Base-by-base conservation (phyloP, 257 asterid species). In the Gentiana straminea region DNA sequence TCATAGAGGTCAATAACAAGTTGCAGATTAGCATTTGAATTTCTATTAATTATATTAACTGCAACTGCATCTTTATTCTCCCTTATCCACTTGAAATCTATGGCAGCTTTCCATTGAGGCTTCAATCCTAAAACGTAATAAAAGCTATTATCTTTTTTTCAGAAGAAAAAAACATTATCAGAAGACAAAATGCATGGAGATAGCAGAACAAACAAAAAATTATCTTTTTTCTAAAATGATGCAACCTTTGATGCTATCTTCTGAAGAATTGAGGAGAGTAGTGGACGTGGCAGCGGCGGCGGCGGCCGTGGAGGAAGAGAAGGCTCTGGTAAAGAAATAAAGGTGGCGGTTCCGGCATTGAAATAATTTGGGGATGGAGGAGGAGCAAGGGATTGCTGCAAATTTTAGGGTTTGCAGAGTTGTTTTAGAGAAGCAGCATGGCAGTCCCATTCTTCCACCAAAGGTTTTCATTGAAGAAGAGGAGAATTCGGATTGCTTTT, bases 61-160 rank as follows among this genome's bases (percentile, higher is more conserved):
- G 95, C 94, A 65, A 80, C 89, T 0, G 72, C 92, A 52, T 88
- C 97, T 74, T 80, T 80, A 69, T 83, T 83, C 13, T 92, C 99
- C 80, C 94, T 78, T 57, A 92, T 83, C 94, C 94, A 83, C 82
- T 92, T 88, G 69, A 83, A 92, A 72, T 88, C 97, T 54, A 92
- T 78, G 8, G 95, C 79, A 1, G 97, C 98, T 76, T 76, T 91
- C 97, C 97, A 91, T 55, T 84, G 95, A 54, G 79, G 81, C 84
- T 81, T 82, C 71, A 49, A 70, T 68, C 8, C 90, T 87, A 66
- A 60, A 62, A 73, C 15, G 58, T 74, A 43, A 2, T 54, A 63
- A 62, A 64, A 33, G 24, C 36, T 33, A 12, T 41, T 41, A 2
- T 24, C 8, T 41, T 41, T 12, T 49, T 15, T 34, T 52, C 46